Evolutionary conservation across 805 yeast genomes (phyloP).

Genomic region (Hanseniaspora hatyaiensis): DNA sequence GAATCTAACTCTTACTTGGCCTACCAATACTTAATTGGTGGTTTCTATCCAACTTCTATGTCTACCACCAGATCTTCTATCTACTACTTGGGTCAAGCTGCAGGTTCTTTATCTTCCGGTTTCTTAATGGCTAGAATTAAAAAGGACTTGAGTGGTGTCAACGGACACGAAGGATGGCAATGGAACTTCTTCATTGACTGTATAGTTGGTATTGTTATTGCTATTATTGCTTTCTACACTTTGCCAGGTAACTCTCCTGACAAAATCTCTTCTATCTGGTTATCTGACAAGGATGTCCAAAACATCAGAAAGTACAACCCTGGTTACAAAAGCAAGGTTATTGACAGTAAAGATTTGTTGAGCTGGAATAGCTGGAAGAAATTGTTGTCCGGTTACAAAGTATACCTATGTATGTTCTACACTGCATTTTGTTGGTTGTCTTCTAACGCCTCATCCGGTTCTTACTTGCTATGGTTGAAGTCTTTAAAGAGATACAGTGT

Average conservation of each 20-base stretch:
- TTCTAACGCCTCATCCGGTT: constrained; percentile 41
- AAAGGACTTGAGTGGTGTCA: constrained; percentile 36
- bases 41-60: constrained; percentile 47
- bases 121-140: constrained; percentile 48
- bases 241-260: constrained; percentile 56
- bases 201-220: constrained; percentile 45
- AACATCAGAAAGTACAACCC: constrained; percentile 33
- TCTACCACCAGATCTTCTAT: constrained; percentile 51
- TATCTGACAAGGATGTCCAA: constrained; percentile 47
- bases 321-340: constrained; percentile 14
- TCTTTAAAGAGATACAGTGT: constrained; percentile 32
- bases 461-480: constrained; percentile 43
- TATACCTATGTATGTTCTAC: constrained; percentile 43
- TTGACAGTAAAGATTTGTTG: constrained; percentile 33
- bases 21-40: constrained; percentile 45
- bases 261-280: constrained; percentile 40
- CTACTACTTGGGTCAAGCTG: constrained; percentile 49
- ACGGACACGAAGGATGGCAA: constrained; percentile 55
- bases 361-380: constrained; percentile 40
- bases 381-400: constrained; percentile 45
- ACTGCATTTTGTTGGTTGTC: constrained; percentile 49
- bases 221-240: constrained; percentile 42
- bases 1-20: constrained; percentile 56
- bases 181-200: constrained; percentile 66
- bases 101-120: constrained; percentile 53